phyloP scores from a whole-genome alignment of 352 stramenopile genomes.

The Pythium periplocum region DNA sequence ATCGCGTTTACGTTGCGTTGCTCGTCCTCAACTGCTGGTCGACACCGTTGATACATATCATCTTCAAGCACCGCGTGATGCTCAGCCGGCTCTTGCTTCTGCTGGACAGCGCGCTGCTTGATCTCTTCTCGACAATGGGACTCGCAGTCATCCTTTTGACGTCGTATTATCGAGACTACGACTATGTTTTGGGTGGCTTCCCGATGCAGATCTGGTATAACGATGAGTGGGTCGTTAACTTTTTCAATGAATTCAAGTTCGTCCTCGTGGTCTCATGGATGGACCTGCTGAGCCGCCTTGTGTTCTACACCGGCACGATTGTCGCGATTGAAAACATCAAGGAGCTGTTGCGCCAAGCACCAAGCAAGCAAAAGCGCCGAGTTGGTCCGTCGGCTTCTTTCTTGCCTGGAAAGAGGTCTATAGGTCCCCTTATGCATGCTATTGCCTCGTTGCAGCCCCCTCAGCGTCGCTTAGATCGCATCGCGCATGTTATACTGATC shows the following conservation, averaged over 20 bases:
- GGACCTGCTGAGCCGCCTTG: slow-evolving; percentile 23
- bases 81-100: slow-evolving; percentile 12
- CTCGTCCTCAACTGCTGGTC: slow-evolving; percentile 19
- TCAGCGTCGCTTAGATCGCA: background rate
- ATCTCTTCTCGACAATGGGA: slow-evolving; percentile 14
- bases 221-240: slow-evolving; percentile 23
- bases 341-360: slow-evolving; percentile 6
- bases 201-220: slow-evolving; percentile 13
- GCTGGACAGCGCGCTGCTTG: slow-evolving; percentile 13
- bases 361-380: too few species aligned
- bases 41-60: slow-evolving; percentile 3
- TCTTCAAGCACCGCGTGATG: background rate
- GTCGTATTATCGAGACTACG: slow-evolving; percentile 7
- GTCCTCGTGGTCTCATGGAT: slow-evolving; percentile 31
- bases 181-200: slow-evolving; percentile 4
- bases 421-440: too few species aligned
- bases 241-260: slow-evolving; percentile 18
- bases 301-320: slow-evolving; percentile 35
- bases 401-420: background rate
- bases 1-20: slow-evolving; percentile 2
- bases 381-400: background rate
- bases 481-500: background rate
- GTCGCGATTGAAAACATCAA: slow-evolving; percentile 28
- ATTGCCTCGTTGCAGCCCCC: background rate
- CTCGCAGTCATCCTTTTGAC: slow-evolving; percentile 11